These are phyloP conservation scores for Boletus coccyginus DNA, from an alignment of 768 basidiomycete species.

Conservation along the genomic window DNA sequence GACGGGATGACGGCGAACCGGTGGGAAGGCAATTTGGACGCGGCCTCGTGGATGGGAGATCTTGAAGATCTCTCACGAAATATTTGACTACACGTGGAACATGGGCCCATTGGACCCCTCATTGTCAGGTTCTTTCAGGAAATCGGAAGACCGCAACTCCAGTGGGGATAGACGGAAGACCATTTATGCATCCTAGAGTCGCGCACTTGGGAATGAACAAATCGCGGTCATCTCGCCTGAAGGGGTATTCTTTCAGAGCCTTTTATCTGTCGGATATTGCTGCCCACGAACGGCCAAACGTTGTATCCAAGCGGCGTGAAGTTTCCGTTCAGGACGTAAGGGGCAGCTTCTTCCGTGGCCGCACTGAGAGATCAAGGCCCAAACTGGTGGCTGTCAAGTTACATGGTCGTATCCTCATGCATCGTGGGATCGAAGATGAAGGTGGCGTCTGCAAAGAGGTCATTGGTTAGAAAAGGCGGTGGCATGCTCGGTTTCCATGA, in stretches of 20 bases:
- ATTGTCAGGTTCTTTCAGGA: not conserved
- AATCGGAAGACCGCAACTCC: not conserved
- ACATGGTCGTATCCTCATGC: no score
- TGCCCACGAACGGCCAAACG: not conserved
- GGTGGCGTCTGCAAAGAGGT: no score
- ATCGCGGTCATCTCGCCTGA: no score
- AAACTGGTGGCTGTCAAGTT: no score
- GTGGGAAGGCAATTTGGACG: not conserved
- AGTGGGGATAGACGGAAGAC: not conserved
- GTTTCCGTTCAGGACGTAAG: not conserved
- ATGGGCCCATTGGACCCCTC: no score
- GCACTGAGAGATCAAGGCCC: not conserved
- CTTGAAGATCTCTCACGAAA: not conserved
- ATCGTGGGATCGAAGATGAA: no score
- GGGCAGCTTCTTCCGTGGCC: not conserved
- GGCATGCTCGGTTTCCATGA: no score
- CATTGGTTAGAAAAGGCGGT: no score
- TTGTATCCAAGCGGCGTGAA: not conserved
- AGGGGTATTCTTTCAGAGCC: not conserved
- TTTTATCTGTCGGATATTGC: not conserved
- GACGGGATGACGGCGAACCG: not conserved
- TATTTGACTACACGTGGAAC: not conserved
- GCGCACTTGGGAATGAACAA: no score
- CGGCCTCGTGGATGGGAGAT: not conserved
- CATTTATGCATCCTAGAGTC: no score